These are phyloP conservation scores for Sugiyamaella grinbergsii DNA, from an alignment of 1,139 yeast species.

Conservation along the genomic window DNA sequence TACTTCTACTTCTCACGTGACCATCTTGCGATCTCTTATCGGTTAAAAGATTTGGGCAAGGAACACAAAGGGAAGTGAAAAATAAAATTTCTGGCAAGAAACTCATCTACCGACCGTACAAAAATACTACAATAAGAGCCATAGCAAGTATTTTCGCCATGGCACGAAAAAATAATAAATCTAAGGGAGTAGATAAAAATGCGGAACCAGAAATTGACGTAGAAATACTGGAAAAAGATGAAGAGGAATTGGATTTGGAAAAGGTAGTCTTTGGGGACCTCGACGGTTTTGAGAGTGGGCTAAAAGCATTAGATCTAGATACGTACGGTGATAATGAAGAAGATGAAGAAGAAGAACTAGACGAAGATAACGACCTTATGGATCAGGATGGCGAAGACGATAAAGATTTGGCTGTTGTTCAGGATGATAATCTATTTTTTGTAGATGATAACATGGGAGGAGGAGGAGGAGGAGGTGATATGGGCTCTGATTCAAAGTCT, in stretches of 20 bases:
- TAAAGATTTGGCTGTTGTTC: slow-evolving; percentile 37
- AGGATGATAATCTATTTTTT: slow-evolving; percentile 42
- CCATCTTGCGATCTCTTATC: not conserved
- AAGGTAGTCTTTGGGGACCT: slow-evolving; percentile 88
- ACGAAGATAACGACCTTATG: slow-evolving; percentile 37
- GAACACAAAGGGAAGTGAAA: slow-evolving; percentile 2
- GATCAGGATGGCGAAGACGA: slow-evolving; percentile 32
- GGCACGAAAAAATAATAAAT: slow-evolving; percentile 8
- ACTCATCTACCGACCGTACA: not conserved
- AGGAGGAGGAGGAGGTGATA: slow-evolving; percentile 33
- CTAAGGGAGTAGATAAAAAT: not conserved
- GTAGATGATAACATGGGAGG: slow-evolving; percentile 37
- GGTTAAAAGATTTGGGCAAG: not conserved
- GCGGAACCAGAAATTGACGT: not conserved
- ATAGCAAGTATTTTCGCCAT: not conserved
- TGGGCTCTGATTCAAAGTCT: slow-evolving; percentile 29
- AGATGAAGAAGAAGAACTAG: slow-evolving; percentile 40
- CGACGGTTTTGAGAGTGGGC: slow-evolving; percentile 71
- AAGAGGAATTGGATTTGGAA: slow-evolving; percentile 76
- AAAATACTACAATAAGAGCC: not conserved
- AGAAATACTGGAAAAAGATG: slow-evolving; percentile 61
- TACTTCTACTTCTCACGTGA: not conserved
- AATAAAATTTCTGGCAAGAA: slow-evolving; percentile 2
- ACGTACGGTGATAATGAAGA: slow-evolving; percentile 49
- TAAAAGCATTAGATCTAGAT: slow-evolving; percentile 56